Conservation (phyloP, 2,329 filamentous ascomycete species). For the Aureobasidium sp. region DNA sequence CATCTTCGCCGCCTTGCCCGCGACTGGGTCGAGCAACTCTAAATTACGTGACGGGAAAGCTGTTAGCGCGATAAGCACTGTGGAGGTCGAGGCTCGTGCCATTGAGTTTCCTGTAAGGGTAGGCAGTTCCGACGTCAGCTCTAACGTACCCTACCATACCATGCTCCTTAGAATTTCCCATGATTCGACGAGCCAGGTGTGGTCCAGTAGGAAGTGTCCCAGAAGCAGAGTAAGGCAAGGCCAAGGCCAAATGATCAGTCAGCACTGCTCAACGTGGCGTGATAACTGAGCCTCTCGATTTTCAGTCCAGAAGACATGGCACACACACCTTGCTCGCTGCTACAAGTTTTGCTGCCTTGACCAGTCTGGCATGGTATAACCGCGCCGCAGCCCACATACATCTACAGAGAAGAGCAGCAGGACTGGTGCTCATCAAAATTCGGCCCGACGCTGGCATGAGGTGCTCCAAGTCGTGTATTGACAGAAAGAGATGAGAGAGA, state of each 20-base stretch:
- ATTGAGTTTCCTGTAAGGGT: constrained; percentile 2
- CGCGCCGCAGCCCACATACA: not conserved
- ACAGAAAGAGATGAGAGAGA: not conserved
- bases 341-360: not conserved
- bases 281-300: not conserved
- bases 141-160: not conserved
- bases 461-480: not conserved
- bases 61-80: constrained; percentile 11
- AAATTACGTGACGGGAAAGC: constrained; percentile 14
- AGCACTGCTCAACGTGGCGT: not conserved
- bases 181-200: not conserved
- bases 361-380: not conserved
- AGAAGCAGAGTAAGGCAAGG: not conserved
- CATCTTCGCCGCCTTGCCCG: not conserved
- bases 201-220: not conserved
- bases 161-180: not conserved
- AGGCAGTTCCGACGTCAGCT: constrained; percentile 8
- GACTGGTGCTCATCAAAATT: not conserved
- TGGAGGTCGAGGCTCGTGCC: not conserved
- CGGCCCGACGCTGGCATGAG: not conserved
- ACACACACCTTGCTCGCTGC: not conserved
- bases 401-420: not conserved
- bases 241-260: not conserved
- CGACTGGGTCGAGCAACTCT: constrained; percentile 7
- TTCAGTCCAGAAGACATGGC: not conserved